A percentile compares a stretch with the other conserved stretches of the same genome.
These are phyloP conservation scores for Xerocomus nothofagi DNA, from an alignment of 1,284 basidiomycete species.

Conservation along the genomic window DNA sequence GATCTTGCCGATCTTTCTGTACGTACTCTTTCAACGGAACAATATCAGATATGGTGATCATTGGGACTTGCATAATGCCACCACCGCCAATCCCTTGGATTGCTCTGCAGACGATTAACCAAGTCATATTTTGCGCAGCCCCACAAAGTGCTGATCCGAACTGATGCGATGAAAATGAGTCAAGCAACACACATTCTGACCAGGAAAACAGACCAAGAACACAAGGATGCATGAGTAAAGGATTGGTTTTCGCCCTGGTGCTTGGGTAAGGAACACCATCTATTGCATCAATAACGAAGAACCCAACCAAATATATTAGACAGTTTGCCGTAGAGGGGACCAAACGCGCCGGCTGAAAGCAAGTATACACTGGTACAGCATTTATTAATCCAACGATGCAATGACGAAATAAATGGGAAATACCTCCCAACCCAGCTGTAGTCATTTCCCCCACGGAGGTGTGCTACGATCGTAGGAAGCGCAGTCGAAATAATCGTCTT, in stretches of 20 bases:
- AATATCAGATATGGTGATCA: constrained; percentile 82
- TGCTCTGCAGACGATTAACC: constrained; percentile 73
- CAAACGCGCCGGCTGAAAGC: constrained; percentile 62
- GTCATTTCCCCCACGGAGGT: constrained; percentile 65
- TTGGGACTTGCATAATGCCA: constrained; percentile 62
- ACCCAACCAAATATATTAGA: constrained; percentile 54
- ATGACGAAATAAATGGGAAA: constrained; percentile 13
- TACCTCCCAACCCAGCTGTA: constrained; percentile 80
- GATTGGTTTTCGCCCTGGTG: constrained; percentile 68
- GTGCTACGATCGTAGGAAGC: constrained; percentile 69
- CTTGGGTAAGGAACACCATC: constrained; percentile 24
- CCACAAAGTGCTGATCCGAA: constrained; percentile 82
- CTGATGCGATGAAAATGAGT: constrained; percentile 30
- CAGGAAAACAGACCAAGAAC: constrained; percentile 58
- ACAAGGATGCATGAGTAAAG: constrained; percentile 64
- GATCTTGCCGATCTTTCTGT: not conserved
- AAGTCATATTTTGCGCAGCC: constrained; percentile 75
- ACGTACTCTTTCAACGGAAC: constrained; percentile 72
- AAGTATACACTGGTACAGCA: constrained; percentile 59
- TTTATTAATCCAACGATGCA: constrained; percentile 17
- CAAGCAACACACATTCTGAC: not conserved
- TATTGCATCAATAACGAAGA: constrained; percentile 43
- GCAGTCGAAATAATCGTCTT: constrained; percentile 78
- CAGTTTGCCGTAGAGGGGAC: constrained; percentile 75
- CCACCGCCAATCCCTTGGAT: constrained; percentile 85